Evolutionary conservation across 495 filamentous ascomycete genomes (phyloP).

Genomic region (Aspergillus bertholletiae): DNA sequence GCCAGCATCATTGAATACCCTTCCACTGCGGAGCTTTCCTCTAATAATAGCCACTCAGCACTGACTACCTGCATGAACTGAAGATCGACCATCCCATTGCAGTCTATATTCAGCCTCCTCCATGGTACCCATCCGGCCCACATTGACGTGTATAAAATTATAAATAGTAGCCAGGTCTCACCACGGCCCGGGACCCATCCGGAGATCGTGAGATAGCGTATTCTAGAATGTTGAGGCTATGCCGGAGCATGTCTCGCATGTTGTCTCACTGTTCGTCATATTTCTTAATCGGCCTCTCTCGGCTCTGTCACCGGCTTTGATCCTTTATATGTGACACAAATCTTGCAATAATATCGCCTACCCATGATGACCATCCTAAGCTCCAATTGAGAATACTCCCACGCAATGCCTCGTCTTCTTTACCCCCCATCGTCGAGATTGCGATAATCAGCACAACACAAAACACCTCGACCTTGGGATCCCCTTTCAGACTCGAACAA

Average conservation of each 20-base stretch:
- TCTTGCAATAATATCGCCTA: too few relatives aligned
- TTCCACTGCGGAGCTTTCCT: not conserved
- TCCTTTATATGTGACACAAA: too few relatives aligned
- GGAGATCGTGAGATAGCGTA: not conserved
- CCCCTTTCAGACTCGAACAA: slow-evolving; percentile 12
- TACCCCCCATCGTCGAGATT: not conserved
- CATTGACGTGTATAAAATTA: not conserved
- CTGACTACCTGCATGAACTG: not conserved
- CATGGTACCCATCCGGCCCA: not conserved
- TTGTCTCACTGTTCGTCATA: too few relatives aligned
- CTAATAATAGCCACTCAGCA: not conserved
- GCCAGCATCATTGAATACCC: not conserved
- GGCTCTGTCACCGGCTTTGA: too few relatives aligned
- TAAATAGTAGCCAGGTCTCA: not conserved
- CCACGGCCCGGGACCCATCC: not conserved
- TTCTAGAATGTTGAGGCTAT: too few relatives aligned
- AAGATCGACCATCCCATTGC: not conserved
- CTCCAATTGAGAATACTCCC: too few relatives aligned
- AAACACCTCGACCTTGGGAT: too few relatives aligned
- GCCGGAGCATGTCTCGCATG: too few relatives aligned
- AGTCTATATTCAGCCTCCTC: not conserved
- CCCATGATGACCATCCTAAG: too few relatives aligned
- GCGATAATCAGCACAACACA: not conserved
- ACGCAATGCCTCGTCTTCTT: too few relatives aligned
- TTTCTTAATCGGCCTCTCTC: too few relatives aligned